phyloP scores from a whole-genome alignment of 768 basidiomycete genomes.

The Amanita exitialis region DNA sequence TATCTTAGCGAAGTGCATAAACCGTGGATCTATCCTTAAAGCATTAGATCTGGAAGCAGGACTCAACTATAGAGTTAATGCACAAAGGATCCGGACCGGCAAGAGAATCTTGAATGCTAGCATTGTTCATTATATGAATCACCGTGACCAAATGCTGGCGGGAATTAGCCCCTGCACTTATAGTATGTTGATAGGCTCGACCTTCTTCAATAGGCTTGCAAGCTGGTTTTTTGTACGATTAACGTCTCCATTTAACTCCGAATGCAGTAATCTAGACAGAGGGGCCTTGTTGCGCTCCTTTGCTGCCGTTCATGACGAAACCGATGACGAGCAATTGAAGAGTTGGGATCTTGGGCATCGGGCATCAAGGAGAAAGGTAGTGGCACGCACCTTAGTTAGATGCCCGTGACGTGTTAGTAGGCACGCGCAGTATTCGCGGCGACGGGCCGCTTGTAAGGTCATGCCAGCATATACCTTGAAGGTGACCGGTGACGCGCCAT shows the following conservation, averaged over 20 bases:
- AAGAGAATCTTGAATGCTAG: conserved; percentile 1
- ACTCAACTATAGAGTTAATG: background rate
- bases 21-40: conserved; percentile 1
- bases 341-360: background rate
- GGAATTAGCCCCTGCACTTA: conserved; percentile 8
- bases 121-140: conserved; percentile 5
- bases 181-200: conserved; percentile 6
- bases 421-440: conserved; percentile 7
- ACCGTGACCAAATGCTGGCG: conserved; percentile 5
- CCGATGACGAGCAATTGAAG: background rate
- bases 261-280: background rate
- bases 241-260: background rate
- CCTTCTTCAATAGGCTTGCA: background rate
- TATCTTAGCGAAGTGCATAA: background rate
- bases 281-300: background rate
- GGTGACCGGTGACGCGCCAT: background rate
- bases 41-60: background rate
- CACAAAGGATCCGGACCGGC: conserved; percentile 2
- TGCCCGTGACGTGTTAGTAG: conserved; percentile 2
- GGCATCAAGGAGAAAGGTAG: background rate
- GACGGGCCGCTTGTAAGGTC: background rate
- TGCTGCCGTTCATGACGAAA: background rate
- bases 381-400: background rate
- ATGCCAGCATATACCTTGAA: background rate
- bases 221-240: background rate